Percentiles rank a stretch among this genome's conserved stretches.
Conservation (phyloP, 768 basidiomycete species). For the Lanmaoa rubissima region DNA sequence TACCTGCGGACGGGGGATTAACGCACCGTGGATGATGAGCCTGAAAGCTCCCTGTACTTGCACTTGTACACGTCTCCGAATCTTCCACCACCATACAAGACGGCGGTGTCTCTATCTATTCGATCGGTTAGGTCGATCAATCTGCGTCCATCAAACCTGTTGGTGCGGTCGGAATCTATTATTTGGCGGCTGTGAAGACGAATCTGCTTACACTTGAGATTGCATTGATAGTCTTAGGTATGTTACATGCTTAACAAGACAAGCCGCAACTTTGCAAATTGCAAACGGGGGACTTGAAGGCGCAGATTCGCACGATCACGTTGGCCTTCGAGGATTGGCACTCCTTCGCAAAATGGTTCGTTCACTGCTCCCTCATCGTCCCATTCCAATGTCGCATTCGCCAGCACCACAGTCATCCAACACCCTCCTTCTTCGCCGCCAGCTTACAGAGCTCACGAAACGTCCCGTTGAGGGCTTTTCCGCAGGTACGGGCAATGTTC, state of each 20-base stretch:
- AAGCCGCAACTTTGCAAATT: too few species aligned
- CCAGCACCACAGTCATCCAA: conserved; percentile 34
- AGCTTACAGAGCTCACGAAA: conserved; percentile 85
- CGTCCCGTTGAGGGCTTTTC: conserved; percentile 95
- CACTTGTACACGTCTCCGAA: conserved; percentile 13
- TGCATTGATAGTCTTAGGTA: too few species aligned
- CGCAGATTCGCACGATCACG: conserved; percentile 23
- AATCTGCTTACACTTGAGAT: neutral
- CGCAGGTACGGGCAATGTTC: conserved; percentile 57
- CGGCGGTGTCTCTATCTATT: neutral
- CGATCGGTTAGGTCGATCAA: neutral
- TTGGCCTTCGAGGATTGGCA: neutral
- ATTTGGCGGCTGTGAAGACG: neutral
- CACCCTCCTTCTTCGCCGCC: conserved; percentile 69
- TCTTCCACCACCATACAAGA: neutral
- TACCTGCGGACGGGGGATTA: neutral
- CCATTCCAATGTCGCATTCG: conserved; percentile 19
- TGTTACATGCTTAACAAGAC: too few species aligned
- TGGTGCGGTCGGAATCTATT: neutral
- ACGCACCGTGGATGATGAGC: neutral
- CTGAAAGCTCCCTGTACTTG: neutral
- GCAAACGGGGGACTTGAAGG: neutral
- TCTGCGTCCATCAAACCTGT: too few species aligned
- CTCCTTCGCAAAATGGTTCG: neutral
- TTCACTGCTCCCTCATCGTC: neutral